Evolutionary conservation across 306 rosid species (phyloP).

Genomic region (Medicago truncatula): MtrunA17r5.0-ANR NC_053045.1:56093001-56093500

Average conservation of each 20-base stretch:
- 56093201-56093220: constrained; percentile 29
- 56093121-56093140: too few relatives aligned
- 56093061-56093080: too few relatives aligned
- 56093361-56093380: neutral
- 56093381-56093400: neutral
- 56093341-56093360: too few relatives aligned
- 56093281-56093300: constrained; percentile 33
- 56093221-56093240: neutral
- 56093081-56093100: too few relatives aligned
- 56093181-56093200: neutral
- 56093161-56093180: constrained; percentile 1
- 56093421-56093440: neutral
- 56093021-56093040: too few relatives aligned
- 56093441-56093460: constrained; percentile 4
- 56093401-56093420: neutral
- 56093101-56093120: too few relatives aligned
- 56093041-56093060: too few relatives aligned
- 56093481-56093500: constrained; percentile 38
- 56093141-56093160: constrained; percentile 27
- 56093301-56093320: constrained; percentile 21
- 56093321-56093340: too few relatives aligned
- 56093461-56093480: constrained; percentile 18
- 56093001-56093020: too few relatives aligned
- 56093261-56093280: constrained; percentile 18
- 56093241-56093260: constrained; percentile 15